Evolutionary conservation across 768 basidiomycete genomes (phyloP).

Genomic region (Jaapia argillacea): DNA sequence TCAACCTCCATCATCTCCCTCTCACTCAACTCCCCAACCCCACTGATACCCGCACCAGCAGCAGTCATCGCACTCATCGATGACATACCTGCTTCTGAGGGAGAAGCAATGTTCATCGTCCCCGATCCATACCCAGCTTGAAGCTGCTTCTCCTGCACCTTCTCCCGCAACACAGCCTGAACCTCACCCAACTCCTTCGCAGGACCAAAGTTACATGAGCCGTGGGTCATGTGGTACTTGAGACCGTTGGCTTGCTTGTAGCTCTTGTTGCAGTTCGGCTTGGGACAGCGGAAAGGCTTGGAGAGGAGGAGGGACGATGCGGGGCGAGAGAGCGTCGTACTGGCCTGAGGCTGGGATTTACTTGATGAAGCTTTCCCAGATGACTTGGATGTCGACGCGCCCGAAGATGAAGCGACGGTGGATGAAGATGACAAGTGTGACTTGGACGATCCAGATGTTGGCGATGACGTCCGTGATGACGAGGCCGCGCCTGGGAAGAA

Average conservation of each 20-base stretch:
- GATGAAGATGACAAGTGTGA: conserved; percentile 3
- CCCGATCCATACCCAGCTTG: conserved; percentile 24
- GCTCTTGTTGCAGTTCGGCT: conserved; percentile 89
- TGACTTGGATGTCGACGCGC: conserved; percentile 9
- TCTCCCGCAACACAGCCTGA: conserved; percentile 53
- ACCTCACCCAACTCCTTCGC: conserved; percentile 77
- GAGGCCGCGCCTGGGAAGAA: conserved; percentile 13
- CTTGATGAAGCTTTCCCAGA: too few species aligned
- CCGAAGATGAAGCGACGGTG: conserved; percentile 12
- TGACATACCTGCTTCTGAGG: too few species aligned
- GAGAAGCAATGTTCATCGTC: conserved; percentile 33
- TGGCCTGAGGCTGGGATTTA: too few species aligned
- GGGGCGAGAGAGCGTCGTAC: conserved; percentile 37
- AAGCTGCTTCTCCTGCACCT: conserved; percentile 26
- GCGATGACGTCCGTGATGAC: conserved; percentile 17
- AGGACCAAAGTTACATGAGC: conserved; percentile 88
- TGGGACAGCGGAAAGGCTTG: conserved; percentile 90
- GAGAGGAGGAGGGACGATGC: conserved; percentile 56
- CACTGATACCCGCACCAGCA: conserved; percentile 13
- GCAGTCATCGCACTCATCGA: too few species aligned
- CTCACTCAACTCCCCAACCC: conserved; percentile 34
- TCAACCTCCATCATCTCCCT: conserved; percentile 64
- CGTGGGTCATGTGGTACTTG: conserved; percentile 91
- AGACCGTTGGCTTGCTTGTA: conserved; percentile 95
- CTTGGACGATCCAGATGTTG: conserved; percentile 9